Evolutionary conservation across 1,284 basidiomycete species (phyloP).

Genomic region (Leucoagaricus sp.): DNA sequence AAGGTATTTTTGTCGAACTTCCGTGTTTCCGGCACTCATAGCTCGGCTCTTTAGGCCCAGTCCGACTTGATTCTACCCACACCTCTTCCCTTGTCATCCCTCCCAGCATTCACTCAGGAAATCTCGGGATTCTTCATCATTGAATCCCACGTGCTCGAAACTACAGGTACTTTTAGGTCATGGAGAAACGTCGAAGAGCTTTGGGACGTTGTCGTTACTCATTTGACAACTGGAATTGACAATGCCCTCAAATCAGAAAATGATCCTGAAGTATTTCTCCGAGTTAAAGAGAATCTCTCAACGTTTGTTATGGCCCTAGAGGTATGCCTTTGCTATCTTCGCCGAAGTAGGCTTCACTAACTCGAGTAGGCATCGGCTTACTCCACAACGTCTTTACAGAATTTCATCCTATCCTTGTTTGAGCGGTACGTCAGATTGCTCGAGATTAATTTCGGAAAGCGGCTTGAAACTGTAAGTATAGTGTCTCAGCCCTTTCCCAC

Average conservation of each 20-base stretch:
- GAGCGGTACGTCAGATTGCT: constrained; percentile 88
- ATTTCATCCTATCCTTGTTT: constrained; percentile 85
- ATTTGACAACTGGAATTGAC: constrained; percentile 79
- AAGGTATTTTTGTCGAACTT: constrained; percentile 52
- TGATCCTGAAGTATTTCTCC: constrained; percentile 83
- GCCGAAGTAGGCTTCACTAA: neutral
- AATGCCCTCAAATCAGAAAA: constrained; percentile 74
- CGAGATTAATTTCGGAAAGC: constrained; percentile 79
- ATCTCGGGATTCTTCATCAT: constrained; percentile 99
- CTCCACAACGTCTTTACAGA: constrained; percentile 81
- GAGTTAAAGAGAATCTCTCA: constrained; percentile 83
- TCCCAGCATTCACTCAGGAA: constrained; percentile 79
- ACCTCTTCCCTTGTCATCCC: constrained; percentile 57
- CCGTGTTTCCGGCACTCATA: constrained; percentile 3
- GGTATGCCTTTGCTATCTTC: constrained; percentile 45
- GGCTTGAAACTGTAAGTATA: constrained; percentile 74
- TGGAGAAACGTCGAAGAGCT: constrained; percentile 93
- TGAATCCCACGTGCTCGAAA: constrained; percentile 90
- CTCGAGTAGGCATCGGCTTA: constrained; percentile 13
- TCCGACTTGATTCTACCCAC: constrained; percentile 91
- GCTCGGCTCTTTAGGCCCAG: constrained; percentile 72
- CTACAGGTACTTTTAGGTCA: constrained; percentile 85
- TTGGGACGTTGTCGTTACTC: constrained; percentile 88
- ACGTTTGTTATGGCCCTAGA: constrained; percentile 94
- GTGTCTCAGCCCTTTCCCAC: neutral